phyloP scores from a whole-genome alignment of 192 early-diverging fungal genomes.

The Oehlia diaphana region DNA sequence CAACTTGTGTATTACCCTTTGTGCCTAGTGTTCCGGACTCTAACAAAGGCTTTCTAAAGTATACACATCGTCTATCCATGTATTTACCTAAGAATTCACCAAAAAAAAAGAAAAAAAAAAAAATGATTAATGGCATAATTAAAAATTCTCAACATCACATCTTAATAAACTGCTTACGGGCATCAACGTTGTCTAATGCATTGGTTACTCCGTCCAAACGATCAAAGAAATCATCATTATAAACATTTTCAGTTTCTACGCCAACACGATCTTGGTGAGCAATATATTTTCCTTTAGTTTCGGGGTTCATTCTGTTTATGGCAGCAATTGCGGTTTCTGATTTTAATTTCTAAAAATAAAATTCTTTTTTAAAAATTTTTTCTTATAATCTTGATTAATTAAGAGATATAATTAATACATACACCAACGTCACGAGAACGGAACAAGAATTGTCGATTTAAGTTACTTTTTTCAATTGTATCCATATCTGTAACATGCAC shows the following conservation, averaged over 20 bases:
- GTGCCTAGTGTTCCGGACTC: conserved; percentile 99
- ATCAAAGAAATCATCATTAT: conserved; percentile 73
- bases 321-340: conserved; percentile 87
- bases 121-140: neutral
- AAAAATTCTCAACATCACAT: no score
- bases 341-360: conserved; percentile 73
- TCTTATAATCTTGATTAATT: no score
- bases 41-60: conserved; percentile 90
- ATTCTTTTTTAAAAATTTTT: neutral
- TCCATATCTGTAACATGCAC: conserved; percentile 99
- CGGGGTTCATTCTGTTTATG: conserved; percentile 90
- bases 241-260: conserved; percentile 79
- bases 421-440: conserved; percentile 58
- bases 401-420: conserved; percentile 20
- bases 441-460: conserved; percentile 98
- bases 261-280: conserved; percentile 94
- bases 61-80: conserved; percentile 96
- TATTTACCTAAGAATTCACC: conserved; percentile 52
- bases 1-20: conserved; percentile 99
- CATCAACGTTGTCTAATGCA: conserved; percentile 97
- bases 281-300: conserved; percentile 66
- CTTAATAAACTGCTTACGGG: conserved; percentile 61
- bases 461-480: conserved; percentile 94
- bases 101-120: neutral
- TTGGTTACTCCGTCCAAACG: conserved; percentile 91